Conservation (phyloP, 2,329 filamentous ascomycete genomes). For the Kalaharituber pfeilii region DNA sequence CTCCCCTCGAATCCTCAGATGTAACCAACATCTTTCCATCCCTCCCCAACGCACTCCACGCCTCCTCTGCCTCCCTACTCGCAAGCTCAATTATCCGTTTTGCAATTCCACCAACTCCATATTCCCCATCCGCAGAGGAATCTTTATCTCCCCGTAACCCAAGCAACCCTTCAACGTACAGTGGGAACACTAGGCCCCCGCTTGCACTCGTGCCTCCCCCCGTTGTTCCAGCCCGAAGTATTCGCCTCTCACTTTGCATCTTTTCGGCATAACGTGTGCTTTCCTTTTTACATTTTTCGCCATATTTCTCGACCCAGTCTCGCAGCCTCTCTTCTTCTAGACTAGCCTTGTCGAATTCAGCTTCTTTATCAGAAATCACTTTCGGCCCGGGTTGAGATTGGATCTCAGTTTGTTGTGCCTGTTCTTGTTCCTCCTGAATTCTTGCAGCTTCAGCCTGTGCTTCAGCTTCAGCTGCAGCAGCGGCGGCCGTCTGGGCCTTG, state of each 20-base stretch:
- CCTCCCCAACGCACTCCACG: neutral
- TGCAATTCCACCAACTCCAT: constrained; percentile 11
- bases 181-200: constrained; percentile 7
- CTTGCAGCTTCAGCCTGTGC: constrained; percentile 5
- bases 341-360: constrained; percentile 15
- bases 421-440: constrained; percentile 8
- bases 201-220: constrained; percentile 25
- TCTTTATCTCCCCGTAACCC: neutral
- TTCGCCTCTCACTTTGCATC: constrained; percentile 52
- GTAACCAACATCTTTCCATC: neutral
- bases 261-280: constrained; percentile 57
- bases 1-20: constrained; percentile 47
- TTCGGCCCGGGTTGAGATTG: neutral
- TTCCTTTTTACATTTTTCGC: constrained; percentile 61
- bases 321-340: constrained; percentile 58
- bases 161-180: constrained; percentile 11
- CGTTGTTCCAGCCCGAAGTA: neutral
- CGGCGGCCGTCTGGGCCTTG: constrained; percentile 40
- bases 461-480: constrained; percentile 21
- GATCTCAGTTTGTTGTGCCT: neutral
- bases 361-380: neutral
- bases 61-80: constrained; percentile 9
- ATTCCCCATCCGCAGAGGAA: neutral
- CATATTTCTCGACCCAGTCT: constrained; percentile 76
- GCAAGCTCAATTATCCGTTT: constrained; percentile 15